Evolutionary conservation across 1,139 yeast species (phyloP).

Genomic region (Sugiyamaella japonica): DNA sequence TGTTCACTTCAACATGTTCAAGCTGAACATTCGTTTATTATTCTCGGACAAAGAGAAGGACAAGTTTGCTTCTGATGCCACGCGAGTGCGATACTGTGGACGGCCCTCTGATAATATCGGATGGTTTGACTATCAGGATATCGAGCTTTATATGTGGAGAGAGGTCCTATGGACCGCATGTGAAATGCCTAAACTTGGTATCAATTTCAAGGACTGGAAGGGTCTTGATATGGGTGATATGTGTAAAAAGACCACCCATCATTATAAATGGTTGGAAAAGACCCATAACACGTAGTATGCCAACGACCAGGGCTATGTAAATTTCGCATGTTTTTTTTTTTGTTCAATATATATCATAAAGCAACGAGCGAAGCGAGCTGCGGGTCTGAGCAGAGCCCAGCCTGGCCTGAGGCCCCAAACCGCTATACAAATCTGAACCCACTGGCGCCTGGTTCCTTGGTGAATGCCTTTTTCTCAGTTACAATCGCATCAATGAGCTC

Average conservation of each 20-base stretch:
- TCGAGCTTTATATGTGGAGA: constrained; percentile 62
- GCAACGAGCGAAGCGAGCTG: not conserved
- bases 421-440: not conserved
- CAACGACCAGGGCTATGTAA: not conserved
- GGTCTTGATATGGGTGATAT: constrained; percentile 44
- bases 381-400: constrained; percentile 2
- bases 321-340: constrained; percentile 6
- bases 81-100: constrained; percentile 56
- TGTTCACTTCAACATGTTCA: constrained; percentile 66
- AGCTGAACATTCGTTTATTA: constrained; percentile 52
- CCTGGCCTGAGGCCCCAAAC: no score
- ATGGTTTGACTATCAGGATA: constrained; percentile 46
- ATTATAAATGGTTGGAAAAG: constrained; percentile 35
- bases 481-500: constrained; percentile 81
- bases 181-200: constrained; percentile 43
- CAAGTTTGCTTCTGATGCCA: constrained; percentile 46
- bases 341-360: not conserved
- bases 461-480: constrained; percentile 65
- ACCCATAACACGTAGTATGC: constrained; percentile 19
- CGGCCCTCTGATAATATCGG: constrained; percentile 48
- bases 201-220: constrained; percentile 47
- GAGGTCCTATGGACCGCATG: constrained; percentile 60
- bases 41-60: constrained; percentile 24
- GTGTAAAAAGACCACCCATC: constrained; percentile 35
- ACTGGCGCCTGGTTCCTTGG: not conserved